Evolutionary conservation across 2,329 filamentous ascomycete genomes (phyloP).

Genomic region (Tolypocladium paradoxum): DNA sequence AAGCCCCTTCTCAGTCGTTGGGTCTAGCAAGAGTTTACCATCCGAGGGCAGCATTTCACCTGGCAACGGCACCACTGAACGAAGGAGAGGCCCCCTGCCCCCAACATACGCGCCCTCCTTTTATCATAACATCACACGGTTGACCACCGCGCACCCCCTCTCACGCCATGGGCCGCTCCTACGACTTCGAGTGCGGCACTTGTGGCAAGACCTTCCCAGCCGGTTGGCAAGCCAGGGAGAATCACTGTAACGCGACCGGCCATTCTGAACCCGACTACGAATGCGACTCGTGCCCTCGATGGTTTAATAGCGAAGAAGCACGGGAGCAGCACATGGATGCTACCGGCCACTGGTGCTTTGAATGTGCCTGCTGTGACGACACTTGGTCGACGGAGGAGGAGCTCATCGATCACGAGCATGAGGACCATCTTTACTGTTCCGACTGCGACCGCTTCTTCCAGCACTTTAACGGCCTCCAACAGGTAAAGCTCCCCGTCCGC

Average conservation of each 20-base stretch:
- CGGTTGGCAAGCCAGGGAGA: conserved; percentile 12
- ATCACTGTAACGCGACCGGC: conserved; percentile 16
- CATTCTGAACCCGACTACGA: conserved; percentile 14
- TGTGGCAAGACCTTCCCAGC: conserved; percentile 14
- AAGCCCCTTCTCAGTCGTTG: too few relatives aligned
- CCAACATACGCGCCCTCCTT: too few relatives aligned
- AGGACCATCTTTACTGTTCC: conserved; percentile 20
- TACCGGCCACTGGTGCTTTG: conserved; percentile 15
- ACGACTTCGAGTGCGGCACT: conserved; percentile 11
- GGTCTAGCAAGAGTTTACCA: too few relatives aligned
- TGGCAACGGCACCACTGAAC: too few relatives aligned
- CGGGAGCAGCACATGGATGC: conserved; percentile 18
- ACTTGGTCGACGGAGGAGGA: conserved; percentile 7
- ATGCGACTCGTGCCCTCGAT: conserved; percentile 16
- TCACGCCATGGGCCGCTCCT: not conserved
- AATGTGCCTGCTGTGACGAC: conserved; percentile 17
- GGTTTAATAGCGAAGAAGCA: conserved; percentile 12
- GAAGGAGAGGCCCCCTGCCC: too few relatives aligned
- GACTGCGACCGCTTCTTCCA: conserved; percentile 22
- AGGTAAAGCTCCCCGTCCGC: conserved; percentile 13
- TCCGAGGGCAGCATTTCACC: too few relatives aligned
- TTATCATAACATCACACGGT: too few relatives aligned
- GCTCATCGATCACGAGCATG: conserved; percentile 15
- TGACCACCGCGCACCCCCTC: too few relatives aligned
- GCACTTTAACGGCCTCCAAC: conserved; percentile 17